Evolutionary conservation across 306 rosid genomes (phyloP), one percentile per base, ranked within the genome.

Genomic region (Trifolium fragiferum): DNA sequence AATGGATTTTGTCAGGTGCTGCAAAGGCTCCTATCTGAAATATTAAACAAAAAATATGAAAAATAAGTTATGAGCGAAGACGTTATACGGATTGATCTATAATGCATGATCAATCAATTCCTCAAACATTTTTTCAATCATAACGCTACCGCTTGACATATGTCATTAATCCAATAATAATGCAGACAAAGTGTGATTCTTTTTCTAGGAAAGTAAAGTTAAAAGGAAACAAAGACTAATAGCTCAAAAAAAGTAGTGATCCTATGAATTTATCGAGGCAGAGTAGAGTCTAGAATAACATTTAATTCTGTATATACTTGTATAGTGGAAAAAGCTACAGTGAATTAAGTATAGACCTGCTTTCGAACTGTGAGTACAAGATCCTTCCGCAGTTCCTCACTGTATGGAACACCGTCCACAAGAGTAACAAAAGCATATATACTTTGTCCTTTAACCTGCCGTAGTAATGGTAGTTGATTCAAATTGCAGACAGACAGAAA

Each of bases 11-110:
- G 82, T 95, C 98, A 0, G 99, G 99, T 75, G 99, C 95, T 27
- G 99, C 98, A 84, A 95, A 95, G 13, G 98, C 98, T 82, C 99
- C 99, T 40, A 95, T 95, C 98, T 95, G 96, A 81, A 86, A 92
- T 50, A 38, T 80, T 46, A 69, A 51, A 77, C 27, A 62, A 71
- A 41, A 66, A 54, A 67, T 6, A 18, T 20, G 21, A 47, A 53
- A 32, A 50, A 37, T n/a, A 30, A 18, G 55, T 66, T 68, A 51
- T 44, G 12, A 12, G 68, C 33, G 33, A 43, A 15, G 14, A 50
- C 72, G 40, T 64, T 55, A 35, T 58, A n/a, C 1, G 55, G 4
- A 11, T 5, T 49, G 49, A 62, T 32, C 43, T 61, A 43, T 23
- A 62, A 50, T 61, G 12, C 57, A 71, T 40, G 49, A 70, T 53